These are phyloP conservation scores for Rosa chinensis DNA, from an alignment of 306 rosid genomes.

Conservation along the genomic window DNA sequence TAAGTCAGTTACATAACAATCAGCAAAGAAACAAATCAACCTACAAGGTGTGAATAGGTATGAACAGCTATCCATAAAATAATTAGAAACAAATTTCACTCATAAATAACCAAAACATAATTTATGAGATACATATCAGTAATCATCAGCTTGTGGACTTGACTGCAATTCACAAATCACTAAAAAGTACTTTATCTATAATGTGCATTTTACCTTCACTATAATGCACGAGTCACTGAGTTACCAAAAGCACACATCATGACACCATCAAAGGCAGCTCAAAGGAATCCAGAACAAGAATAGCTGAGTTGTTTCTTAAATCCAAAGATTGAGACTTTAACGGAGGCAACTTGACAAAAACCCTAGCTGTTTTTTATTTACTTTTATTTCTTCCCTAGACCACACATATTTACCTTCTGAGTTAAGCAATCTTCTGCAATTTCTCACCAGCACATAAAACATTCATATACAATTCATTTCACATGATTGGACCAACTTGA, in stretches of 20 bases:
- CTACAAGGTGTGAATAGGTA: not conserved
- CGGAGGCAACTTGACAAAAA: not conserved
- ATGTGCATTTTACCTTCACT: not conserved
- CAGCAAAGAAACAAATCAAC: not conserved
- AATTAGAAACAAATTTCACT: not conserved
- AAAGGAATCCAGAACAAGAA: not conserved
- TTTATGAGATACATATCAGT: too few species aligned
- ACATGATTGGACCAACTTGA: not conserved
- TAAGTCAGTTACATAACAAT: slow-evolving; percentile 17
- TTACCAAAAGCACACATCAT: not conserved
- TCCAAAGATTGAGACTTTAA: not conserved
- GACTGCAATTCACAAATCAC: not conserved
- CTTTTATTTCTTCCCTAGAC: not conserved
- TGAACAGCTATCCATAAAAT: not conserved
- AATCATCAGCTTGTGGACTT: not conserved
- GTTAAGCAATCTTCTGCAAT: not conserved
- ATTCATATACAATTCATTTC: too few species aligned
- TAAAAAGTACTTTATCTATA: not conserved
- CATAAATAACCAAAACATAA: too few species aligned
- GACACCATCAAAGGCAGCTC: not conserved
- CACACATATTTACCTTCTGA: not conserved
- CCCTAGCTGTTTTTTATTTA: not conserved
- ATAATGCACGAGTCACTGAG: too few species aligned
- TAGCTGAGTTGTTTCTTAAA: not conserved
- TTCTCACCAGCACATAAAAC: not conserved